Evolutionary conservation across 129 eudicot genomes (phyloP).

Genomic region (Tagetes patula): DNA sequence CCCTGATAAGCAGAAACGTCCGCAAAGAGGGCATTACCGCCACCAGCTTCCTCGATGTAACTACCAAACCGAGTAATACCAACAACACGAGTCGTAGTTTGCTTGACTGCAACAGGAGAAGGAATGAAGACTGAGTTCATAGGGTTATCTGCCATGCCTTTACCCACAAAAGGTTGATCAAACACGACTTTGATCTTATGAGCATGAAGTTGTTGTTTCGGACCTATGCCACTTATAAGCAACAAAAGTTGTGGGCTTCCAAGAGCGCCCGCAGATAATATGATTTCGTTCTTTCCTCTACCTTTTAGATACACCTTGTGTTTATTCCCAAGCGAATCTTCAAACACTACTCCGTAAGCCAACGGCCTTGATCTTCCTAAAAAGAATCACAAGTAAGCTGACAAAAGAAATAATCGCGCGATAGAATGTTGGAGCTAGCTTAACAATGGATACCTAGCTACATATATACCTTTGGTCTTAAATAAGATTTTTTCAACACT

Average conservation of each 20-base stretch:
- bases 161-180: constrained; percentile 52
- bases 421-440: background rate
- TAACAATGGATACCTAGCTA: too few relatives aligned
- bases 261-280: constrained; percentile 56
- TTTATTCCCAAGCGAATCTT: constrained; percentile 47
- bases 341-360: constrained; percentile 59
- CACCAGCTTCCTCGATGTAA: constrained; percentile 55
- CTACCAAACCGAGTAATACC: constrained; percentile 58
- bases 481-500: background rate
- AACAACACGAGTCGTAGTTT: constrained; percentile 43
- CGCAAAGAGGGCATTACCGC: constrained; percentile 6
- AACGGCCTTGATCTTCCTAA: constrained; percentile 50
- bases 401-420: background rate
- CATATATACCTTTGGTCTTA: background rate
- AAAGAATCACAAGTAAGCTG: background rate
- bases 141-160: constrained; percentile 71
- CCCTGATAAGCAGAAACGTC: background rate
- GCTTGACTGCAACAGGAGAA: constrained; percentile 36
- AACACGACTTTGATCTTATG: constrained; percentile 49
- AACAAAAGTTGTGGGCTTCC: constrained; percentile 73
- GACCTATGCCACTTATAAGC: constrained; percentile 62
- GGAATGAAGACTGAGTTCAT: constrained; percentile 55
- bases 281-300: constrained; percentile 47
- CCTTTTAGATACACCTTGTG: constrained; percentile 47
- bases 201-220: constrained; percentile 45